Evolutionary conservation across 345 rosid species (phyloP).

Genomic region (Iberis pinnata): DNA sequence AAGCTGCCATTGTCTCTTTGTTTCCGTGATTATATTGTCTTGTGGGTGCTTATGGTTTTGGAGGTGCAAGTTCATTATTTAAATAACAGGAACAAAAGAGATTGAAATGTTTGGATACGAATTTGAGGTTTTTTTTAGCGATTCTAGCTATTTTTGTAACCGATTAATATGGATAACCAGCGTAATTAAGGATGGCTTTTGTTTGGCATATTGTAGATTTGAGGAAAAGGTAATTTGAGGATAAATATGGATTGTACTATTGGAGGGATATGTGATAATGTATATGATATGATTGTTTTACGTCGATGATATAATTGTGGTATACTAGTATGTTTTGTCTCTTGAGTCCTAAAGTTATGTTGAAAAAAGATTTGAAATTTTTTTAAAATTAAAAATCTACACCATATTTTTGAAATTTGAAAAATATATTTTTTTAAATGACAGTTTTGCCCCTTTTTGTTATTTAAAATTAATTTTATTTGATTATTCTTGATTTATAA

Average conservation of each 20-base stretch:
- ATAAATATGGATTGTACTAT: conserved; percentile 2
- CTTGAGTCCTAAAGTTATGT: no score
- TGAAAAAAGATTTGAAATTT: no score
- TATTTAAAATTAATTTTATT: no score
- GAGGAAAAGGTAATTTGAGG: background rate
- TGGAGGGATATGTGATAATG: background rate
- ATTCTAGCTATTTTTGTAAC: conserved; percentile 6
- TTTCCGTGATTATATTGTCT: conserved; percentile 13
- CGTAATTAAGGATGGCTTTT: background rate
- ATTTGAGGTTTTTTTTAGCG: conserved; percentile 15
- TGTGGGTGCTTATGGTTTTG: conserved; percentile 17
- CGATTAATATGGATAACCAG: conserved; percentile 19
- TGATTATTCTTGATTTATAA: no score
- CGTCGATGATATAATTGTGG: no score
- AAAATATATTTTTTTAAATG: no score
- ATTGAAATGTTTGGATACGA: conserved; percentile 17
- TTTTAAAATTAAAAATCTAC: no score
- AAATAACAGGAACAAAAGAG: conserved; percentile 1
- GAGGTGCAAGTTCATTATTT: conserved; percentile 19
- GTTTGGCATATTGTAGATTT: conserved; percentile 12
- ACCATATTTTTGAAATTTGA: no score
- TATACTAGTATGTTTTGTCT: no score
- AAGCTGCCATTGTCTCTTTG: conserved; percentile 8
- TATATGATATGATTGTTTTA: background rate
- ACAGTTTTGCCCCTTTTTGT: no score